Evolutionary conservation across 1,139 yeast species (phyloP).

Genomic region (Saccharomyces hybrid): DNA sequence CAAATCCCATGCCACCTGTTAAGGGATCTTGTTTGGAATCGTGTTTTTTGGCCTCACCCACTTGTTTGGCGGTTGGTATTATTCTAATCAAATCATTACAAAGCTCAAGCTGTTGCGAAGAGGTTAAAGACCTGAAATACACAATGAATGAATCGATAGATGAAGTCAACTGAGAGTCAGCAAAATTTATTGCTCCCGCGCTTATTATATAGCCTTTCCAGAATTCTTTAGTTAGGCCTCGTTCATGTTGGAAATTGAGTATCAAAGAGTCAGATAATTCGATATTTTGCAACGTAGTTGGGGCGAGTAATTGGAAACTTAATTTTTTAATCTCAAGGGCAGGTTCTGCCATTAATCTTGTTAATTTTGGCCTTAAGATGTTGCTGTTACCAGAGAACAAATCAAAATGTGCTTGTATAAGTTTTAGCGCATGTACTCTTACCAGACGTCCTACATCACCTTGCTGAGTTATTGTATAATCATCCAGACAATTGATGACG

Average conservation of each 20-base stretch:
- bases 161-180: constrained; percentile 40
- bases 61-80: constrained; percentile 16
- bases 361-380: constrained; percentile 33
- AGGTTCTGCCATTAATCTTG: constrained; percentile 51
- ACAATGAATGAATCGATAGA: constrained; percentile 40
- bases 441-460: constrained; percentile 79
- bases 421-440: constrained; percentile 43
- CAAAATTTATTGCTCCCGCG: constrained; percentile 56
- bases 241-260: neutral
- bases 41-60: constrained; percentile 21
- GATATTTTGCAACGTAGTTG: neutral
- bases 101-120: constrained; percentile 8
- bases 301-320: neutral
- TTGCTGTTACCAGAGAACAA: constrained; percentile 13
- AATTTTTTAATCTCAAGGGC: constrained; percentile 37
- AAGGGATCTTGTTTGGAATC: neutral
- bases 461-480: constrained; percentile 58
- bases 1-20: constrained; percentile 12
- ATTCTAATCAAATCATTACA: constrained; percentile 16
- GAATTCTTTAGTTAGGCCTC: constrained; percentile 30
- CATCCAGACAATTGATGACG: constrained; percentile 40
- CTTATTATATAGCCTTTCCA: constrained; percentile 52
- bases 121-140: constrained; percentile 26
- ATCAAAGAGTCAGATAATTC: neutral
- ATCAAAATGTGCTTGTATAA: constrained; percentile 33